These are phyloP conservation scores for Plantago ovata DNA, from an alignment of 257 asterid genomes.

Conservation along the genomic window DNA sequence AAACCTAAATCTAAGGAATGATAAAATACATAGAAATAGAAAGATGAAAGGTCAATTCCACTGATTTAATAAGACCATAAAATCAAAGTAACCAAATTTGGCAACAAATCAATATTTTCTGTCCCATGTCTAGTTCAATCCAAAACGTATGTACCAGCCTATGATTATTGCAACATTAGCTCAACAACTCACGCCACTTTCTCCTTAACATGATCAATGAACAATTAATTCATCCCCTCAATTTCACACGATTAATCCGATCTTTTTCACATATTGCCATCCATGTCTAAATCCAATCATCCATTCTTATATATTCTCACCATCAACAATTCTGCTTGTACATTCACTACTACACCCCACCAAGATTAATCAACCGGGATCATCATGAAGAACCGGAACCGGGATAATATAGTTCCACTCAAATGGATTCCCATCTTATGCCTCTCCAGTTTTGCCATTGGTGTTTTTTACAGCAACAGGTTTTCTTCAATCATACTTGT, in stretches of 20 bases:
- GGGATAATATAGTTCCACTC: constrained; percentile 31
- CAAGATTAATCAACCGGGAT: not conserved
- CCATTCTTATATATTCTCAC: not conserved
- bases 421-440: constrained; percentile 49
- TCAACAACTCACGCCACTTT: constrained; percentile 18
- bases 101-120: constrained; percentile 7
- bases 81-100: not conserved
- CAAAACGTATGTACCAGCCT: not conserved
- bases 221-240: not conserved
- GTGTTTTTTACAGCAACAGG: constrained; percentile 59
- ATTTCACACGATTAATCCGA: constrained; percentile 4
- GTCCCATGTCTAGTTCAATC: constrained; percentile 1
- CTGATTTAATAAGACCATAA: not conserved
- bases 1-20: too few relatives aligned
- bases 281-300: not conserved
- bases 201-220: not conserved
- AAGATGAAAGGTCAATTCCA: too few relatives aligned
- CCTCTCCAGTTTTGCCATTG: constrained; percentile 54
- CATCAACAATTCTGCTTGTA: not conserved
- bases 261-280: not conserved
- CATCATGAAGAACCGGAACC: constrained; percentile 33
- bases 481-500: constrained; percentile 9
- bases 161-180: constrained; percentile 1
- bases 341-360: not conserved
- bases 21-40: too few relatives aligned